Conservation (phyloP, 768 basidiomycete genomes). For the Rhizopogon vulgaris region DNA sequence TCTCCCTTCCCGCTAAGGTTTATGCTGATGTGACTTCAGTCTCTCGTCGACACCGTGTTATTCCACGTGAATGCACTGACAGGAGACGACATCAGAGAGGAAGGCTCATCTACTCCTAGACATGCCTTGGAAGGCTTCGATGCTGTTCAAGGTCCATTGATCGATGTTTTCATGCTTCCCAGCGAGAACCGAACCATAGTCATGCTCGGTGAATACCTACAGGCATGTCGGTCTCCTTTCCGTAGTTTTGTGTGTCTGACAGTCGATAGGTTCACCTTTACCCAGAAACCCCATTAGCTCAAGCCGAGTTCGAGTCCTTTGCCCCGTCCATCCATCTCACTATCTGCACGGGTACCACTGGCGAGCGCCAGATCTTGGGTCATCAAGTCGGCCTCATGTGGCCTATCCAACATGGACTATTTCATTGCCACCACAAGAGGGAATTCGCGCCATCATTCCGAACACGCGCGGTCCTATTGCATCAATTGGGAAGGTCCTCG, state of each 20-base stretch:
- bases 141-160: constrained; percentile 49
- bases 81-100: constrained; percentile 43
- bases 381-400: constrained; percentile 46
- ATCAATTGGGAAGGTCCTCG: constrained; percentile 77
- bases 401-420: constrained; percentile 65
- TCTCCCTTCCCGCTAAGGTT: not conserved
- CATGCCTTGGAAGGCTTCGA: constrained; percentile 53
- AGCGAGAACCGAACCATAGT: constrained; percentile 45
- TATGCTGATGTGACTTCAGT: constrained; percentile 27
- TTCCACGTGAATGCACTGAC: constrained; percentile 79
- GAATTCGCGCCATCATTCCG: constrained; percentile 46
- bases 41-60: constrained; percentile 61
- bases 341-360: constrained; percentile 38
- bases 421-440: constrained; percentile 49
- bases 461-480: constrained; percentile 55
- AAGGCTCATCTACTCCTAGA: constrained; percentile 13
- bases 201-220: constrained; percentile 70
- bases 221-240: constrained; percentile 39
- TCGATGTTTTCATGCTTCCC: constrained; percentile 54
- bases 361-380: constrained; percentile 47
- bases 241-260: not conserved
- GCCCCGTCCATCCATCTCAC: constrained; percentile 50
- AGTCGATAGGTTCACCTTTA: constrained; percentile 52
- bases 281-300: constrained; percentile 50
- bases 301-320: constrained; percentile 36